These are phyloP conservation scores for Sonneratia alba DNA, from an alignment of 345 rosid genomes.

Conservation along the genomic window DNA sequence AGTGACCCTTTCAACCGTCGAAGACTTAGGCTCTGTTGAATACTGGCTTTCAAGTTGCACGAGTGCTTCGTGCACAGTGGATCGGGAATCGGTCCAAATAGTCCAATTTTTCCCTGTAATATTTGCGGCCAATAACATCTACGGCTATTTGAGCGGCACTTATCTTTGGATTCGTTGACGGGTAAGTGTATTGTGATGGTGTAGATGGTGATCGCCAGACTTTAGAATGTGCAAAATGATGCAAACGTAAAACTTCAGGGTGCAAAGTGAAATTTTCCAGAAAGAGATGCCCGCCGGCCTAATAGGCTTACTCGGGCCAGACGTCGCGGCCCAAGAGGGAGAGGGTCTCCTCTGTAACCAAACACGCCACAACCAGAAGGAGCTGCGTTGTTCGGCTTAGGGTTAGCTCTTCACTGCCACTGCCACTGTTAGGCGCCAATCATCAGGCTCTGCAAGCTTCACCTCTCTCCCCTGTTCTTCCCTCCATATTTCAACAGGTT, in stretches of 20 bases:
- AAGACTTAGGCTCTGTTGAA: no score
- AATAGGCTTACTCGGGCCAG: no score
- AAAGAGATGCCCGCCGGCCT: neutral
- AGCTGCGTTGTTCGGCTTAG: conserved; percentile 33
- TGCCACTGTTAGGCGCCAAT: conserved; percentile 34
- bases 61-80: no score
- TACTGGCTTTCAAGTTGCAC: no score
- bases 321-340: neutral
- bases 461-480: conserved; percentile 2
- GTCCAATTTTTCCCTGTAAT: no score
- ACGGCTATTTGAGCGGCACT: no score
- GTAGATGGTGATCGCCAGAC: no score
- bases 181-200: no score
- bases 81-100: no score
- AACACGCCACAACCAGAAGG: conserved; percentile 25
- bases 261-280: neutral
- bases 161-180: no score
- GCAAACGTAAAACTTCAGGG: neutral
- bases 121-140: no score
- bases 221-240: neutral
- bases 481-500: conserved; percentile 9
- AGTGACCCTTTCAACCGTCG: no score
- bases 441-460: conserved; percentile 10
- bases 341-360: conserved; percentile 38
- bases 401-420: conserved; percentile 30